These are phyloP conservation scores for Pseudomassariella vexata DNA, from an alignment of 2,329 filamentous ascomycete species.

Conservation along the genomic window DNA sequence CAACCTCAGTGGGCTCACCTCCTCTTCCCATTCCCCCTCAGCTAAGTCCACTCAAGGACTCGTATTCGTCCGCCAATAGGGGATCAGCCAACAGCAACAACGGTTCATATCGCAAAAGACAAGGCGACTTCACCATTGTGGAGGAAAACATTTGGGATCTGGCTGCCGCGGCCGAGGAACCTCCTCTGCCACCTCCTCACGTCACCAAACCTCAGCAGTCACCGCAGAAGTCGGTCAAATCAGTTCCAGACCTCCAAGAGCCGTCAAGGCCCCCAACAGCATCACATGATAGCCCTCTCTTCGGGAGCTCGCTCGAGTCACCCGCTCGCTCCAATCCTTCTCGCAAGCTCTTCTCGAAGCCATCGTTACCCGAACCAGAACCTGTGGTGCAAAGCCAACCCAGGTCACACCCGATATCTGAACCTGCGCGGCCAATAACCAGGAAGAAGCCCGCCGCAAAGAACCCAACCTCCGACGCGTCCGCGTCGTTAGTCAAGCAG, in stretches of 20 bases:
- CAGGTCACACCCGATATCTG: conserved; percentile 7
- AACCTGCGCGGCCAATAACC: background rate
- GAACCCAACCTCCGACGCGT: background rate
- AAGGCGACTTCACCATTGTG: conserved; percentile 38
- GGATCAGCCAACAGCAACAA: conserved; percentile 23
- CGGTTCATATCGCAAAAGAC: conserved; percentile 25
- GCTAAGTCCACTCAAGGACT: conserved; percentile 47
- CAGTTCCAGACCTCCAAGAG: conserved; percentile 9
- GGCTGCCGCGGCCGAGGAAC: conserved; percentile 23
- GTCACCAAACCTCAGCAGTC: conserved; percentile 21
- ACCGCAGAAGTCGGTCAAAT: conserved; percentile 18
- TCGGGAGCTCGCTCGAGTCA: conserved; percentile 24
- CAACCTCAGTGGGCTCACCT: conserved; percentile 31
- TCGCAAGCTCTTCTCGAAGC: conserved; percentile 24
- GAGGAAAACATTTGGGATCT: conserved; percentile 44
- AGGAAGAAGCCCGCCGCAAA: background rate
- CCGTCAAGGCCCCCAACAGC: conserved; percentile 8
- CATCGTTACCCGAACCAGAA: conserved; percentile 10
- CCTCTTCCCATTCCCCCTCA: conserved; percentile 41
- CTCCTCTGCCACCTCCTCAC: conserved; percentile 24
- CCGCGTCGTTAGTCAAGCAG: conserved; percentile 6
- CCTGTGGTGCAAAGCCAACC: too few relatives aligned
- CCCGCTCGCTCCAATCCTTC: conserved; percentile 20
- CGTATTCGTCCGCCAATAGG: conserved; percentile 43
- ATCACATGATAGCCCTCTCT: conserved; percentile 25